These are phyloP conservation scores for Aschersonia sp. DNA, from an alignment of 2,329 filamentous ascomycete genomes.

Conservation along the genomic window DNA sequence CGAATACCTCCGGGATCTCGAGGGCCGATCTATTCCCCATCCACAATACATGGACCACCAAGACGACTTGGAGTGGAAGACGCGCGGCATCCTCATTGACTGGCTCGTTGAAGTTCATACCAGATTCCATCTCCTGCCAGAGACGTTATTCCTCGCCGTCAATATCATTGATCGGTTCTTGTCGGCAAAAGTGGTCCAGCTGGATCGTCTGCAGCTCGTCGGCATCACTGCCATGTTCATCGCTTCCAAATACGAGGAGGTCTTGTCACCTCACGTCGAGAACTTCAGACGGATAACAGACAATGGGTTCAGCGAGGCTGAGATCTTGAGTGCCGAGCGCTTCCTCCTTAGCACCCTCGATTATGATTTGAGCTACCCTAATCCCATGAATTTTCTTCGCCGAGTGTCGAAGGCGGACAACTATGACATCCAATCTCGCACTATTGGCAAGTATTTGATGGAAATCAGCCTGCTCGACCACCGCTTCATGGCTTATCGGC, in stretches of 20 bases:
- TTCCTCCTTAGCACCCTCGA: conserved; percentile 83
- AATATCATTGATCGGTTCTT: conserved; percentile 98
- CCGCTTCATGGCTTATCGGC: conserved; percentile 78
- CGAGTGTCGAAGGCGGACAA: conserved; percentile 98
- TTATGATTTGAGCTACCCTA: conserved; percentile 96
- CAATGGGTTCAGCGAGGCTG: conserved; percentile 86
- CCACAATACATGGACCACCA: conserved; percentile 92
- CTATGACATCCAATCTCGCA: conserved; percentile 96
- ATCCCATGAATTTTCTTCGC: conserved; percentile 99
- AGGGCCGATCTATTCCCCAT: conserved; percentile 68
- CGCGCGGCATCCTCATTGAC: conserved; percentile 90
- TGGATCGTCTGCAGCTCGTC: conserved; percentile 90
- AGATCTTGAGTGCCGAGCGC: conserved; percentile 94
- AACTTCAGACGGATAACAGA: conserved; percentile 97
- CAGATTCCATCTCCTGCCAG: conserved; percentile 85
- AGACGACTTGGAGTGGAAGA: conserved; percentile 95
- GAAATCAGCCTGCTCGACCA: conserved; percentile 95
- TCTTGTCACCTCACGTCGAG: conserved; percentile 87
- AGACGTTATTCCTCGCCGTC: conserved; percentile 91
- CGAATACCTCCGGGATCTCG: conserved; percentile 81
- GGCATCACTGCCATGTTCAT: conserved; percentile 99
- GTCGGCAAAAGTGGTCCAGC: conserved; percentile 85
- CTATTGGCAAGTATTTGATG: conserved; percentile 92
- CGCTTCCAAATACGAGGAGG: conserved; percentile 97
- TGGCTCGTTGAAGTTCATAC: conserved; percentile 98